Evolutionary conservation across 805 yeast genomes (phyloP).

Genomic region (Cyberlindnera veronae): DNA sequence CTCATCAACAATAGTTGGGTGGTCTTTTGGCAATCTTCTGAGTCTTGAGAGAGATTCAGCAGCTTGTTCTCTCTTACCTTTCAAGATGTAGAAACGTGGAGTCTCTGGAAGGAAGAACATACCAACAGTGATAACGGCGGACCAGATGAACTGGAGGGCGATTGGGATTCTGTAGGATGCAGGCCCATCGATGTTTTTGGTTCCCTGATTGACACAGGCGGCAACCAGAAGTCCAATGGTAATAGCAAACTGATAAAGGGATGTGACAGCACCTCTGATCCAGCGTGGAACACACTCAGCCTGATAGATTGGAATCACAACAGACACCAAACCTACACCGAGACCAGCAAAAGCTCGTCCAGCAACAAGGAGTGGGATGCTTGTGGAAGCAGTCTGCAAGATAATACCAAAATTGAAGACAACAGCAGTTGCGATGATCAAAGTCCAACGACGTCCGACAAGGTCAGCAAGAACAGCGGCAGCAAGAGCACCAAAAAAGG

Average conservation of each 20-base stretch:
- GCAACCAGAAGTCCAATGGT: slow-evolving; percentile 75
- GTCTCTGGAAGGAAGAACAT: slow-evolving; percentile 70
- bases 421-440: slow-evolving; percentile 39
- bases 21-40: slow-evolving; percentile 45
- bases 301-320: slow-evolving; percentile 71
- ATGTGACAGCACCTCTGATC: slow-evolving; percentile 75
- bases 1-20: slow-evolving; percentile 43
- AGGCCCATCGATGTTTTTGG: slow-evolving; percentile 46
- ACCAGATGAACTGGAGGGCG: slow-evolving; percentile 70
- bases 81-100: slow-evolving; percentile 66
- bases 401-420: slow-evolving; percentile 53
- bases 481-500: slow-evolving; percentile 61
- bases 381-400: slow-evolving; percentile 44
- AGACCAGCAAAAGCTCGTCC: slow-evolving; percentile 71
- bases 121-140: slow-evolving; percentile 56
- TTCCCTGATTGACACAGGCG: slow-evolving; percentile 66
- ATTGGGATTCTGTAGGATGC: slow-evolving; percentile 74
- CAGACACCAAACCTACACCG: slow-evolving; percentile 72
- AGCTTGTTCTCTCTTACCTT: slow-evolving; percentile 55
- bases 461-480: slow-evolving; percentile 57
- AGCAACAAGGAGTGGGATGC: slow-evolving; percentile 50
- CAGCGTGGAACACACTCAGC: slow-evolving; percentile 78
- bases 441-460: slow-evolving; percentile 52
- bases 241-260: slow-evolving; percentile 69
- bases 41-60: slow-evolving; percentile 50